Evolutionary conservation across 108 stramenopile genomes (phyloP), one percentile per base, ranked within the genome.

Genomic region (Cyclostephanos invisitatus): DNA sequence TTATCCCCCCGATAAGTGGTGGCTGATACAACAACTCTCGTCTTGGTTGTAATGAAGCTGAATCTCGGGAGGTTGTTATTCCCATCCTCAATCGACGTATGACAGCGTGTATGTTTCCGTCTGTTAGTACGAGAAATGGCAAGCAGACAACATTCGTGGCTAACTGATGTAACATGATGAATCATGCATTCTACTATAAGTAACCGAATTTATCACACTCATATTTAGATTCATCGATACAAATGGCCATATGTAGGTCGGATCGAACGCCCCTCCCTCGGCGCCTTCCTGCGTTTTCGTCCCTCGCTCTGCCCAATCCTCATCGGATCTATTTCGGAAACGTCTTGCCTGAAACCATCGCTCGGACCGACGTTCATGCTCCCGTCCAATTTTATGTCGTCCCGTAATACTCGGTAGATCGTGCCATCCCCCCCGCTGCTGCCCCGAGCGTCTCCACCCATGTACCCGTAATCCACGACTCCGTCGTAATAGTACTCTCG

Each of bases 1-100:
- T 94, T 59, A 94, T 94, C 73, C 93, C 93, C 55, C 93, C 93
- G 46, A 94, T 94, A 47, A 88, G 86, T 55, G 93, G 93, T 48
- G 93, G 88, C 20, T 90, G 56, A 78, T 40, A 11, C 40, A 40
- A 7, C 40, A 11, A 8, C 40, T 11, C 40, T 40, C 40, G 44
- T 46, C 44, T 46, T 46, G 44, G 44, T 46, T 3, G 14, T 40
- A 8, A 40, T 40, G 4, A 7, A 11, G 40, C 10, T 40, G 40
- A 7, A 40, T 40, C 40, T 40, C 40, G 11, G 40, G 40, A 40
- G 40, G 40, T 40, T 40, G 40, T 11, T 11, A 40, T 40, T 11
- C 7, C 40, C 40, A 40, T 40, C 40, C 40, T 40, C 40, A 40
- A 40, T 40, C 40, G 11, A 40, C 40, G 32, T 40, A 46, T 46